phyloP scores from a whole-genome alignment of 2,329 filamentous ascomycete genomes.

The Microcera coccophila region DNA sequence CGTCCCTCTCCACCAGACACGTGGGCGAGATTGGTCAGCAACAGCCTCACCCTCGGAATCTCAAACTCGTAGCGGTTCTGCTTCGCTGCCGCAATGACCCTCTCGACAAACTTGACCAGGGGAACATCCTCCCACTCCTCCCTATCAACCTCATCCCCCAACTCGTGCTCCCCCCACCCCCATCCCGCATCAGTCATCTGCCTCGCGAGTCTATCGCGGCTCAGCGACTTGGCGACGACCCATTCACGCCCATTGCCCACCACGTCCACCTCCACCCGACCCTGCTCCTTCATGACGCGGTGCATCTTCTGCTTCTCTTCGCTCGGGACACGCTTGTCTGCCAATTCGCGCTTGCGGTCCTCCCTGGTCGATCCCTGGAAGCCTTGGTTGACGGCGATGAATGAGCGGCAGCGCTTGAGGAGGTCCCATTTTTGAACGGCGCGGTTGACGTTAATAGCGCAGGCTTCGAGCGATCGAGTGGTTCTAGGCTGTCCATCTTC shows the following conservation, averaged over 20 bases:
- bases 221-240: slow-evolving; percentile 31
- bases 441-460: slow-evolving; percentile 21
- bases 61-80: slow-evolving; percentile 36
- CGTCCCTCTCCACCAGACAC: slow-evolving; percentile 22
- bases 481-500: slow-evolving; percentile 9
- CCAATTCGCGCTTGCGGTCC: slow-evolving; percentile 21
- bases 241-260: slow-evolving; percentile 35
- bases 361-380: slow-evolving; percentile 33
- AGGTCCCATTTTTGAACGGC: slow-evolving; percentile 28
- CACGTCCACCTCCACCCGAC: slow-evolving; percentile 34
- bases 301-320: slow-evolving; percentile 30
- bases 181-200: slow-evolving; percentile 42
- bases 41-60: slow-evolving; percentile 33
- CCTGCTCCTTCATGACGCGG: slow-evolving; percentile 32
- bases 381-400: slow-evolving; percentile 31
- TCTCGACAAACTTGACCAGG: slow-evolving; percentile 31
- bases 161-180: slow-evolving; percentile 37
- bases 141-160: slow-evolving; percentile 28
- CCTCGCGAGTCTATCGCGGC: slow-evolving; percentile 32
- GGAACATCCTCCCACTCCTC: slow-evolving; percentile 35
- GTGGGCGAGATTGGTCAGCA: slow-evolving; percentile 31
- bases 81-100: slow-evolving; percentile 35
- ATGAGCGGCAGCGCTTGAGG: slow-evolving; percentile 30
- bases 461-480: slow-evolving; percentile 22
- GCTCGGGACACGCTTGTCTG: slow-evolving; percentile 17